phyloP scores from a whole-genome alignment of 768 basidiomycete species.

The Cubamyces lactineus region DNA sequence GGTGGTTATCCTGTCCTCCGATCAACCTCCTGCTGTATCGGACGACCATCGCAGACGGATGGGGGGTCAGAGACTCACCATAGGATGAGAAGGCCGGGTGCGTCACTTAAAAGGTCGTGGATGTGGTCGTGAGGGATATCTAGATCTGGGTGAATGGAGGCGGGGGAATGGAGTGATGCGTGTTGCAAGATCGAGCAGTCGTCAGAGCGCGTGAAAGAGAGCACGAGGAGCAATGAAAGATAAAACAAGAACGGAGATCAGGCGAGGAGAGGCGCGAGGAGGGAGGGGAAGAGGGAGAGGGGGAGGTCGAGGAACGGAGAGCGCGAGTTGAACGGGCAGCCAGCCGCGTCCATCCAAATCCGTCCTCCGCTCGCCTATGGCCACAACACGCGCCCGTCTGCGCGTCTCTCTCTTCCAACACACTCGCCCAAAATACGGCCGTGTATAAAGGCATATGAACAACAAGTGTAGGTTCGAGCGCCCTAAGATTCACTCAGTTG shows the following conservation, averaged over 20 bases:
- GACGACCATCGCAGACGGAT: constrained; percentile 9
- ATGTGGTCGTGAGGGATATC: constrained; percentile 26
- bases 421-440: neutral
- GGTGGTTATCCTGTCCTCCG: constrained; percentile 56
- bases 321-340: constrained; percentile 2
- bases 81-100: constrained; percentile 16
- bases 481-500: no score
- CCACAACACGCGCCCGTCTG: constrained; percentile 12
- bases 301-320: constrained; percentile 1
- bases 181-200: constrained; percentile 16
- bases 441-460: no score
- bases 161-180: constrained; percentile 13
- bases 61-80: constrained; percentile 30
- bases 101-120: constrained; percentile 24
- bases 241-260: constrained; percentile 17
- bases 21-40: constrained; percentile 15
- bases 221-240: constrained; percentile 20
- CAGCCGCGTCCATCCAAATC: constrained; percentile 21
- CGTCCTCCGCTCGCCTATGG: neutral
- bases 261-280: constrained; percentile 3
- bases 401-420: constrained; percentile 4
- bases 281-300: neutral
- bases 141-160: constrained; percentile 18
- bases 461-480: no score
- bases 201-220: constrained; percentile 20